Base-by-base conservation (phyloP, 306 rosid species). In the Biancaea sappan region DNA sequence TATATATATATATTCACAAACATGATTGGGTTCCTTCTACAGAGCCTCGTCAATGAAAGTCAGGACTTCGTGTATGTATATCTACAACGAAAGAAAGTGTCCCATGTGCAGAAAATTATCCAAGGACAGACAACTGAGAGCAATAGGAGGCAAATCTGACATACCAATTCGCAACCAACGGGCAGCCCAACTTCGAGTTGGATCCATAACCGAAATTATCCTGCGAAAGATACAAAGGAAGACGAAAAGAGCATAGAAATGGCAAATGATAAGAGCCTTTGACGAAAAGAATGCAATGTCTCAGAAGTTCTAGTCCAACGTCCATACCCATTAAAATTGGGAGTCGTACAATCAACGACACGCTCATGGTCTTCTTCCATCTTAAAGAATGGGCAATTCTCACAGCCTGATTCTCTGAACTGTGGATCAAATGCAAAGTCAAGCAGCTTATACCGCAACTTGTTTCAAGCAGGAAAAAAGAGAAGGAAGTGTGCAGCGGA, bases 121-220 rank as follows among this genome's bases (percentile, higher is more conserved):
- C 24, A 54, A 43, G 41, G 10, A 5, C 11, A 51, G 24, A 40
- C 4, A 21, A 46, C 41, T 8, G 44, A 52, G 51, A 46, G 24
- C 29, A 74, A 71, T 18, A 18, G 47, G 22, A 75, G 52, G 47
- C 34, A 69, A 74, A 73, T 60, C n/a, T 59, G 54, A 66, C 51
- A 37, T 88, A 93, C 98, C 97, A 44, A 91, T 90, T 73, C 97
- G 88, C 77, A 94, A 76, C 98, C 98, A 91, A 38, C 94, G 90
- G 8, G 96, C 96, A 57, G 97, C 93, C 98, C 97, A 94, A 37
- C 98, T 94, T 78, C 91, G 82, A 52, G 80, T 31, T 11, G 97
- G 98, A 83, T 94, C 97, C 98, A 91, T 94, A 26, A 94, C 96
- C 5, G 97, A 88, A 62, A 94, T 91, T 71, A 91, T 81, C 66